A percentile compares a stretch with the other conserved stretches of the same genome.
Evolutionary conservation across 257 asterid genomes (phyloP).

Genomic region (Solanum pimpinellifolium): DNA sequence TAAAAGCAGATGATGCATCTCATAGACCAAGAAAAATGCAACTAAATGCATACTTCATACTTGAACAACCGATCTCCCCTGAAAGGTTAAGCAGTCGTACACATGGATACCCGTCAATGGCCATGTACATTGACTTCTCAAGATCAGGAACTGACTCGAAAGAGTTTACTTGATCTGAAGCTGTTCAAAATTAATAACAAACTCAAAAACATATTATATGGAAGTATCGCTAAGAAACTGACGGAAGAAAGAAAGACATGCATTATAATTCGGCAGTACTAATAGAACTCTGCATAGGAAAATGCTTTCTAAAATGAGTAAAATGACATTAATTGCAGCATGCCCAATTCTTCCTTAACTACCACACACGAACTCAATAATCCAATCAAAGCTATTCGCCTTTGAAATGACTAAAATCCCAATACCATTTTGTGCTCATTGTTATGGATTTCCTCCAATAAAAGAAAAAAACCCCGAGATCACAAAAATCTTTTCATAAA

Average conservation of each 20-base stretch:
- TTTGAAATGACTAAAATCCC: neutral
- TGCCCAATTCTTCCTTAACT: neutral
- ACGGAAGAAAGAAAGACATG: neutral
- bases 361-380: neutral
- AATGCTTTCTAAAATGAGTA: neutral
- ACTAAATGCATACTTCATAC: slow-evolving; percentile 30
- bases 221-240: neutral
- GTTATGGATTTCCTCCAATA: neutral
- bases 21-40: neutral
- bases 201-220: neutral
- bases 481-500: neutral
- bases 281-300: neutral
- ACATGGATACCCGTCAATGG: slow-evolving; percentile 85
- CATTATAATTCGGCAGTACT: neutral
- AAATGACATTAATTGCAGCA: neutral
- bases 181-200: slow-evolving; percentile 15
- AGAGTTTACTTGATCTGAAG: slow-evolving; percentile 44
- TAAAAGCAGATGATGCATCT: neutral
- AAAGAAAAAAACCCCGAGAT: neutral
- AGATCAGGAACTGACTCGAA: slow-evolving; percentile 95
- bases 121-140: slow-evolving; percentile 77
- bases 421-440: neutral
- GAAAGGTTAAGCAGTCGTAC: slow-evolving; percentile 90
- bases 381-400: neutral
- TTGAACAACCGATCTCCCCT: slow-evolving; percentile 98